Base-by-base conservation (phyloP, 768 basidiomycete species). In the Mycena rebaudengoi region DNA sequence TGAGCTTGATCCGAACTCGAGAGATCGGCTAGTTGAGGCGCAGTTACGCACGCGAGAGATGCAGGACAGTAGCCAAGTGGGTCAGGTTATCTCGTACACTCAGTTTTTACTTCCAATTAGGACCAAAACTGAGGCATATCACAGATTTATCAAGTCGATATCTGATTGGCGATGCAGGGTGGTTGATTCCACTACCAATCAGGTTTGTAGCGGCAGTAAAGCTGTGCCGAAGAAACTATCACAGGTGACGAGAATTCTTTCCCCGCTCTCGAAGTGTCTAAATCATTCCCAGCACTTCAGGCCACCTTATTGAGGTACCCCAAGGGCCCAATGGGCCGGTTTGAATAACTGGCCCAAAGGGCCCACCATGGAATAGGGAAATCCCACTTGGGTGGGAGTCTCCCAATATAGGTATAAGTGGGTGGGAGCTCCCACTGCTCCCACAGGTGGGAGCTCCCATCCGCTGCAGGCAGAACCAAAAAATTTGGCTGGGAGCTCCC, bases 1-100 rank as follows among this genome's bases (percentile, higher is more conserved):
- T 20, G 56, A 37, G 26, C 56, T 57, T 29, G 56, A 57, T 48
- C 56, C 56, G 44, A 57, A 57, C 56, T 46, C 56, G n/a, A 46
- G 56, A 46, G 21, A 46, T 33, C 41, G 33, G 44, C 33, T 57
- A 35, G 23, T 46, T 46, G 43, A 35, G 12, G 55, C 55, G 11
- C 55, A 57, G 33, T 37, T 57, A 18, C 55, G 55, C 21, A 37
- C 44, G 18, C 55, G 55, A 37, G 55, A 57, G 33, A 46, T 46
- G 25, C 55, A 57, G 39, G 41, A 45, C 44, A 35, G 43, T 45
- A 57, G n/a, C 21, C 55, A 44, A 41, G 40, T 33, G 12, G 54
- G 40, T 8, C 54, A 56, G 23, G 54, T 56, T 45, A 30, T 56
- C 5, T 45, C 54, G 56, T 57, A 57, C 13, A 45, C 39, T 14